Conservation (phyloP, 2,329 filamentous ascomycete genomes). For the Zymoseptoria ardabiliae region DNA sequence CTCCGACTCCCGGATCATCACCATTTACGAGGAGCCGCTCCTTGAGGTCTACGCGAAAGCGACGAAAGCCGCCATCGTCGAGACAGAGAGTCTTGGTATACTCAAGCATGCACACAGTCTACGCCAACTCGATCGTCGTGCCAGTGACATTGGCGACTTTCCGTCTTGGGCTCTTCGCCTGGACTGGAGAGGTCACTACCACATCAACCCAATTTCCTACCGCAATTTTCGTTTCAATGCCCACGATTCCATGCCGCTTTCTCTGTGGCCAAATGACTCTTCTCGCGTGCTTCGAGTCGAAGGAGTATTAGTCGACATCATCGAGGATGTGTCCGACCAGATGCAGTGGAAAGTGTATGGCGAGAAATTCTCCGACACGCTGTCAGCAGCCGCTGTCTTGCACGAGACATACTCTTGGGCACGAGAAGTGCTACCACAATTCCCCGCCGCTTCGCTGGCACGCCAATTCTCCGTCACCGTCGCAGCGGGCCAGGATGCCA, state of each 20-base stretch:
- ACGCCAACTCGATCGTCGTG: constrained; percentile 1
- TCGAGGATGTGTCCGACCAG: constrained; percentile 3
- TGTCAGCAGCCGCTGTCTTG: constrained; percentile 4
- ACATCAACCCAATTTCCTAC: constrained; percentile 8
- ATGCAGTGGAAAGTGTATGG: constrained; percentile 7
- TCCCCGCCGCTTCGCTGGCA: not conserved
- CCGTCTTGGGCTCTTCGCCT: constrained; percentile 6
- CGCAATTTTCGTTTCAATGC: constrained; percentile 8
- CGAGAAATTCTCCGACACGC: constrained; percentile 2
- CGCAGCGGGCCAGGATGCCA: constrained; percentile 5
- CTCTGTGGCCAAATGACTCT: constrained; percentile 7
- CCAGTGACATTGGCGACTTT: constrained; percentile 2
- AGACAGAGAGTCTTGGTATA: constrained; percentile 2
- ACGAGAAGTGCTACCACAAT: not conserved
- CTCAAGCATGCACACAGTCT: constrained; percentile 7
- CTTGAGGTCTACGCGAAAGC: constrained; percentile 9
- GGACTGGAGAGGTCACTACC: constrained; percentile 4
- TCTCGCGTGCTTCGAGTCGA: constrained; percentile 4
- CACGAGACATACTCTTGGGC: constrained; percentile 5
- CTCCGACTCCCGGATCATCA: constrained; percentile 3
- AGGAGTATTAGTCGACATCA: constrained; percentile 2
- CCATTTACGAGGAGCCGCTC: constrained; percentile 7
- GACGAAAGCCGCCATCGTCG: constrained; percentile 6
- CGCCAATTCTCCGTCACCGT: constrained; percentile 4
- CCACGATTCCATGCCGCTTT: constrained; percentile 3